Base-by-base conservation (phyloP, 371 early-diverging fungal genomes). In the Syncephalastrum sp. region DNA sequence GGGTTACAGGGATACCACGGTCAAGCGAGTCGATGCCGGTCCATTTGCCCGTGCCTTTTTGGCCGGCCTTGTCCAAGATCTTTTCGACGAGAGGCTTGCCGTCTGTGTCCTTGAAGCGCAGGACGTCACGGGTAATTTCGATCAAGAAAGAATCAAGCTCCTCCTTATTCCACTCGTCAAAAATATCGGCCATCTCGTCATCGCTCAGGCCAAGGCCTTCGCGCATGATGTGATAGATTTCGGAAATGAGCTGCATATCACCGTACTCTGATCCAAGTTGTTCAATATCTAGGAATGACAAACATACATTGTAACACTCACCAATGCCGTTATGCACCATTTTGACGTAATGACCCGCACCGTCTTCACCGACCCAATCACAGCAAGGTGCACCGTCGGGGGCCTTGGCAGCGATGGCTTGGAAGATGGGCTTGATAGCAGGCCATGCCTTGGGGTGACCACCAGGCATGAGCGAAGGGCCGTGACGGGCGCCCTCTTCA, bases 11-110 rank as follows among this genome's bases (percentile, higher is more conserved):
- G 63, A 91, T 89, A 63, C 96, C 95, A 49, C 87, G 81, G 79
- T 97, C 97, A 42, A 99, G 84, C 33, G 98, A 90, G 38, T 94
- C 90, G 61, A 94, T 87, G 62, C 93, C 97, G 47, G 98, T 98
- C 98, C 97, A 97, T 81, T 95, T 97, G 60, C 99, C 99, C 33
- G 99, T 99, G 60, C 99, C 99, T 86, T 99, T 99, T 87, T 96
- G 98, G 52, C 96, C 98, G 62, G 99, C 98, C 57, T 91, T 87
- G 70, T 99, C 99, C 57, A 90, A 83, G 72, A 99, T 98, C 85
- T 93, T 90, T 67, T 95, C 93, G 44, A 99, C 93, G 54, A 98
- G 74, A 49, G 91, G 86, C 51, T 68, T 63, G 59, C 95, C 94
- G 72, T 95, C 94, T 8, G 81, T 75, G 63, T 95, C 93, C 81